Base-by-base conservation (phyloP, 306 rosid genomes). In the Malus orientalis region DNA sequence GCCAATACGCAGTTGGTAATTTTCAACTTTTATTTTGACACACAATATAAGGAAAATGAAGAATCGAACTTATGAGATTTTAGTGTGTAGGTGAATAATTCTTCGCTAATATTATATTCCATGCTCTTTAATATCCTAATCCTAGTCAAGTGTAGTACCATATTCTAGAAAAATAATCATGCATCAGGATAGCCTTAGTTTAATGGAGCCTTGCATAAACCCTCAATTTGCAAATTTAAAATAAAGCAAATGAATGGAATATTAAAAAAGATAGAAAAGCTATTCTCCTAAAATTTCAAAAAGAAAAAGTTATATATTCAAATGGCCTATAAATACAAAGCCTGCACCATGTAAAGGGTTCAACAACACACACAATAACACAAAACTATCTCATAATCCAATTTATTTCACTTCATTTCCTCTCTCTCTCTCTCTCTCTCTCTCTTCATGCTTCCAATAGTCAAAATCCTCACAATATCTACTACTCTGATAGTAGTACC, bases 401-500 rank as follows among this genome's bases (percentile, higher is more conserved):
- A 6, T 33, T 25, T 51, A 6, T 1, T 42, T 60, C 23, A 11
- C 38, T 30, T n/a, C 42, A 27, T 4, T 18, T 74, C 30, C 61
- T 45, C 53, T 45, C 54, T 47, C 54, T 14, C 51, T 23, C 36
- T 23, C 27, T 25, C 62, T 19, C 15, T 74, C 19, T 23, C 12
- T 40, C 29, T 10, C 27, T 63, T 78, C 82, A 90, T 93, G 96
- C 88, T 87, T 79, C 83, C n/a, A 13, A 47, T 30, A 74, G 27
- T 71, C 57, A 79, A 84, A 59, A 29, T 67, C 58, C 67, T 54
- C 68, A 67, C 76, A 27, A 13, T 69, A 47, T 78, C 76, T 54
- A 66, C 81, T 76, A 22, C 65, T 25, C 59, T 69, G 72, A 53
- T 82, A 76, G 86, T 87, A 70, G 75, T 79, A 67, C 72, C 77